Conservation (phyloP, 176 grass and related monocot genomes). For the Zoysia pacifica region DNA sequence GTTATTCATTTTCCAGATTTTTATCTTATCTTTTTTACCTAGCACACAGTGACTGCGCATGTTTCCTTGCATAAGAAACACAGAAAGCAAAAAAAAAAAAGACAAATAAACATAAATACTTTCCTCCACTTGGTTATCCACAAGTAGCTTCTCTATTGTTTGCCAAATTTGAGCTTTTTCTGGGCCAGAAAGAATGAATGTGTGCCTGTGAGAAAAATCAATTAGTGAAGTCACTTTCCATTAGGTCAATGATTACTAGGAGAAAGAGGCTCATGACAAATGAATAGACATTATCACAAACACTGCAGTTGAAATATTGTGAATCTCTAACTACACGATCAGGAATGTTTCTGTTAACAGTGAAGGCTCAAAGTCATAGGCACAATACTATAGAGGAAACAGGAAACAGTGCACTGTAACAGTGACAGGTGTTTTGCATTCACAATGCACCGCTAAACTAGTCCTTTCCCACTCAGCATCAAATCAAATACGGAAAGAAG, state of each 20-base stretch:
- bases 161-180: slow-evolving; percentile 90
- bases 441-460: neutral
- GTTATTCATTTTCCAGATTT: neutral
- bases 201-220: slow-evolving; percentile 66
- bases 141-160: slow-evolving; percentile 85
- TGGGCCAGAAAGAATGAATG: slow-evolving; percentile 70
- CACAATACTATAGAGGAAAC: neutral
- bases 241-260: slow-evolving; percentile 15
- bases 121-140: slow-evolving; percentile 98
- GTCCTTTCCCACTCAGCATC: neutral
- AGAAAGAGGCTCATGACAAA: neutral
- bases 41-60: neutral
- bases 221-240: slow-evolving; percentile 12
- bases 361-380: slow-evolving; percentile 6
- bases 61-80: neutral
- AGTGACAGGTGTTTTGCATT: slow-evolving; percentile 14
- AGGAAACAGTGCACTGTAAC: neutral
- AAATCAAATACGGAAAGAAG: slow-evolving; percentile 12
- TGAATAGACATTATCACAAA: neutral
- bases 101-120: slow-evolving; percentile 49
- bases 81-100: slow-evolving; percentile 3
- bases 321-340: slow-evolving; percentile 5
- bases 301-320: neutral
- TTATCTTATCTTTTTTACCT: neutral
- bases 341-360: slow-evolving; percentile 12